Base-by-base conservation (phyloP, 352 stramenopile species). In the Globisporangium polare region DNA sequence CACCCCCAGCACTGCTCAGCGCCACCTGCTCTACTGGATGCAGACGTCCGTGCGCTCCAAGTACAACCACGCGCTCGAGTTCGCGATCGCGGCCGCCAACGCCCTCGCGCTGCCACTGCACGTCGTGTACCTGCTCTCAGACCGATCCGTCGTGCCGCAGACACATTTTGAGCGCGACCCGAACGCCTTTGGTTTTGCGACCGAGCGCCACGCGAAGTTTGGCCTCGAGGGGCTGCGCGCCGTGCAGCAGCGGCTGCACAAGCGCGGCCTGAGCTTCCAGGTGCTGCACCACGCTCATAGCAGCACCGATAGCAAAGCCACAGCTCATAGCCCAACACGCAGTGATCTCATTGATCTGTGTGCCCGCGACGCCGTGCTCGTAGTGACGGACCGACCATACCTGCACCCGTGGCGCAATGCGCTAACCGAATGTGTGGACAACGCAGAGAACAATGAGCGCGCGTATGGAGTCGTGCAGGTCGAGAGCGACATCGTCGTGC, bases 401-500 rank as follows among this genome's bases (percentile, higher is more conserved):
- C 64, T 95, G 56, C 77, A 83, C 33, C 74, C 79, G 26, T 78
- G 75, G 67, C 70, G 71, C 13, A 65, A 74, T n/a, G 71, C 75
- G 6, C 60, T 88, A 12, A 58, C 79, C 22, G 63, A 68, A 43
- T 74, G 85, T 20, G 86, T 80, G 22, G 59, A 59, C 2, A 43
- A 65, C 29, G 71, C 67, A 13, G 49, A 37, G 49, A 60, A 47
- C 13, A 78, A 71, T 12, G 63, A 84, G 22, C 77, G 77, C 18
- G 20, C 42, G 9, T 94, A 79, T 58, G 79, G 77, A 0, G 56
- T 99, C 53, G 86, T 97, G 63, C 89, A 98, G 61, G 90, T 99
- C 20, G 97, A 99, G 74, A 92, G 97, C 2, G 97, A 99, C 66
- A 98, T 99, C 33, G 88, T 99, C 26, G 96, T 99, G 41, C 97